Conservation (phyloP, 2,329 filamentous ascomycete species). For the Stemphylium lycopersici region DNA sequence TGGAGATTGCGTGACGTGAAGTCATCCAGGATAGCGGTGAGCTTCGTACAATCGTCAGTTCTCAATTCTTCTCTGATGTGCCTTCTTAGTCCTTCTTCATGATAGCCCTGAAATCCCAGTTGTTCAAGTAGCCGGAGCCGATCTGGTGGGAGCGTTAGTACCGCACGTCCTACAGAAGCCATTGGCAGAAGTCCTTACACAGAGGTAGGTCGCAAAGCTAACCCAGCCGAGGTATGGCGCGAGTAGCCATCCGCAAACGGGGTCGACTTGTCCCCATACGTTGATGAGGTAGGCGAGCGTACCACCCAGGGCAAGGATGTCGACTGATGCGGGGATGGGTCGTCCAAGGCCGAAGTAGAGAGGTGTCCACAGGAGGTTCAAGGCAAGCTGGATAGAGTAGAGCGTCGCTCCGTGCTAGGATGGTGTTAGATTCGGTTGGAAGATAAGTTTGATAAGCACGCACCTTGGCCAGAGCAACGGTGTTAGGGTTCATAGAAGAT, state of each 20-base stretch:
- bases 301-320: slow-evolving; percentile 75
- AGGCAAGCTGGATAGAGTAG: slow-evolving; percentile 82
- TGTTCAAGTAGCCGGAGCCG: slow-evolving; percentile 48
- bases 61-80: neutral
- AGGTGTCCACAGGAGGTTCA: slow-evolving; percentile 91
- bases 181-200: slow-evolving; percentile 50
- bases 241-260: slow-evolving; percentile 73
- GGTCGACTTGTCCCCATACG: slow-evolving; percentile 77
- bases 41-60: neutral
- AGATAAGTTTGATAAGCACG: neutral
- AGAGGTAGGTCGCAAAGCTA: slow-evolving; percentile 85
- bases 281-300: slow-evolving; percentile 74
- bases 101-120: slow-evolving; percentile 46
- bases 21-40: neutral
- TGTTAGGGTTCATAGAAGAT: slow-evolving; percentile 56
- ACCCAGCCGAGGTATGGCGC: slow-evolving; percentile 87
- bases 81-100: slow-evolving; percentile 32
- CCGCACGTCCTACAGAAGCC: neutral
- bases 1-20: neutral
- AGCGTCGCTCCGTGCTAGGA: slow-evolving; percentile 71
- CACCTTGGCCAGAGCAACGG: slow-evolving; percentile 65
- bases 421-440: slow-evolving; percentile 4
- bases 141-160: slow-evolving; percentile 32
- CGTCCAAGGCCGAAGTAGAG: slow-evolving; percentile 83
- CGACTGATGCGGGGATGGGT: slow-evolving; percentile 74